These are phyloP conservation scores for Rhytidiadelphus loreus DNA, from an alignment of 225 moss, liverwort and hornwort species.

Conservation along the genomic window DNA sequence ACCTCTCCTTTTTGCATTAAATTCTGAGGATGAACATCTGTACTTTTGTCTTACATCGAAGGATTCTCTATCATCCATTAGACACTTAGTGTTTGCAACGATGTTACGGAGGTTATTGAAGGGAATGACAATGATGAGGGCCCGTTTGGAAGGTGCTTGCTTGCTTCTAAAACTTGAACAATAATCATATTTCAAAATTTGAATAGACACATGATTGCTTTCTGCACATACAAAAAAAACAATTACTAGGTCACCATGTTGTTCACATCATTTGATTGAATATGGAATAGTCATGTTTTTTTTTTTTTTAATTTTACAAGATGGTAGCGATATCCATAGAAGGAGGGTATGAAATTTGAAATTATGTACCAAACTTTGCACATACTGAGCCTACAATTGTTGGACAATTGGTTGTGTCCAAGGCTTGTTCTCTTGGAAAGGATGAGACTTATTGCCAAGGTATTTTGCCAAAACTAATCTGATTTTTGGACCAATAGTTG, in stretches of 20 bases:
- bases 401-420: not conserved
- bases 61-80: not conserved
- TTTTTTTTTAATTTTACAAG: not conserved
- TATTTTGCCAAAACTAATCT: not conserved
- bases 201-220: not conserved
- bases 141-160: not conserved
- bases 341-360: not conserved
- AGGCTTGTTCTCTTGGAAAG: not conserved
- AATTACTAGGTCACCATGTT: not conserved
- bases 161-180: not conserved
- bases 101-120: not conserved
- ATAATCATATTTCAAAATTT: not conserved
- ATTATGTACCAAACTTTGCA: not conserved
- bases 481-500: not conserved
- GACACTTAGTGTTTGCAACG: not conserved
- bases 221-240: not conserved
- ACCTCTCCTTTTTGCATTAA: not conserved
- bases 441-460: not conserved
- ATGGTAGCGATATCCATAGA: not conserved
- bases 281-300: fast-evolving
- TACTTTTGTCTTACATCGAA: not conserved
- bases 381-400: not conserved
- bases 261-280: not conserved
- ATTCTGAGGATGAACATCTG: not conserved
- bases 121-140: not conserved